These are phyloP conservation scores for Tolypocladium sp. DNA, from an alignment of 2,329 filamentous ascomycete species.

Conservation along the genomic window DNA sequence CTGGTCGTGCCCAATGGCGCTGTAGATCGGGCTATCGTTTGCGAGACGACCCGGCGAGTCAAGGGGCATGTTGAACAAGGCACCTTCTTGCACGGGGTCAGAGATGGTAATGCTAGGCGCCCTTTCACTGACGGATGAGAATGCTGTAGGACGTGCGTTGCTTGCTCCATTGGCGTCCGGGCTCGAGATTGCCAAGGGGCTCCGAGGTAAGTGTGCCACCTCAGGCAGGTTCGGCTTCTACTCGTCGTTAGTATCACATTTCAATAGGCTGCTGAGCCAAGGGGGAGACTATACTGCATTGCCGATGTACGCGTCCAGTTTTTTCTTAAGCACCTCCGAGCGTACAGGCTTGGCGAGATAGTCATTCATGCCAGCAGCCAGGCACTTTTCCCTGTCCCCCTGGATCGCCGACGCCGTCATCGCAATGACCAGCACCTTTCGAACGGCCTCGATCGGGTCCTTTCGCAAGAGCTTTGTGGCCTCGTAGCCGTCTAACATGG, in stretches of 20 bases:
- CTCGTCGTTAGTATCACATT: not conserved
- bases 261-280: not conserved
- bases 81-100: constrained; percentile 21
- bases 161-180: not conserved
- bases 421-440: constrained; percentile 83
- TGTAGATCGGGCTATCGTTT: constrained; percentile 16
- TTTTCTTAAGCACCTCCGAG: constrained; percentile 74
- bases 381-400: constrained; percentile 86
- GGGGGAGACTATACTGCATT: constrained; percentile 17
- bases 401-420: constrained; percentile 96
- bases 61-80: constrained; percentile 22
- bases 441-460: constrained; percentile 66
- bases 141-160: too few species aligned
- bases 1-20: constrained; percentile 3
- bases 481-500: constrained; percentile 84
- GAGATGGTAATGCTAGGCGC: constrained; percentile 6
- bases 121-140: constrained; percentile 2
- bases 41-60: constrained; percentile 14
- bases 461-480: constrained; percentile 75
- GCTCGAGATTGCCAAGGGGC: not conserved
- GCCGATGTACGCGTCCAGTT: constrained; percentile 55
- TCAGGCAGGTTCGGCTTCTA: not conserved
- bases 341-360: constrained; percentile 95
- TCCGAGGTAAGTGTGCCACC: not conserved
- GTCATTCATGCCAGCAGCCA: constrained; percentile 97